Evolutionary conservation across 2,329 filamentous ascomycete species (phyloP), one percentile per base, ranked within the genome.

Genomic region (Aspergillus flavus): DNA sequence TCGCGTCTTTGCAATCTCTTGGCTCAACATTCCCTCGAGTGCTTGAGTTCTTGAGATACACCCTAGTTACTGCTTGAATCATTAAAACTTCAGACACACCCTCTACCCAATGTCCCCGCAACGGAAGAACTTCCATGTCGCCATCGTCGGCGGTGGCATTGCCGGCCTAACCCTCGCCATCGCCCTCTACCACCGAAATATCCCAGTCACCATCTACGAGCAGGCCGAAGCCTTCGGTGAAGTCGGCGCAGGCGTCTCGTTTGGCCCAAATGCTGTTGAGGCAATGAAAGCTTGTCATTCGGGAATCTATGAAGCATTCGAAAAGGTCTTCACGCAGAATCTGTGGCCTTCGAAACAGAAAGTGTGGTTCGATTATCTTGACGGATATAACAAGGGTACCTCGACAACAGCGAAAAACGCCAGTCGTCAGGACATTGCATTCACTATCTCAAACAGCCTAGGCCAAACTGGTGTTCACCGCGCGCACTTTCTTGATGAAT

Each of bases 171-270:
- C 75, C 6, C 67, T 78, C 55, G 78, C 76, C 52, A 75, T 75
- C 45, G 76, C 76, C 21, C 69, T 78, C 2, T 71, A 79, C 41
- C 65, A 70, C 59, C 72, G 72, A 5, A 66, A 74, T 28, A 71
- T 71, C 46, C 71, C 76, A 7, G 66, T 77, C 16, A 72, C 72
- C 26, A 68, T 78, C 32, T 78, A 78, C 66, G 77, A 79, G 55
- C 75, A 77, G 66, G 76, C 77, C 4, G 59, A 67, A 1, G 71
- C 77, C 23, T 79, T 79, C 59, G 69, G 68, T 14, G 76, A 78
- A 62, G 76, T 79, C 34, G 77, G 77, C 7, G 76, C 77, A 2
- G 76, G 76, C 1, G 75, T 79, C 50, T 76, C 75, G 34, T 78
- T 79, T 61, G 75, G 73, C 11, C 70, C 74, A n/a, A 79, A 79